Evolutionary conservation across 2,329 filamentous ascomycete genomes (phyloP).

Genomic region (Cladosporium oxysporum): DNA sequence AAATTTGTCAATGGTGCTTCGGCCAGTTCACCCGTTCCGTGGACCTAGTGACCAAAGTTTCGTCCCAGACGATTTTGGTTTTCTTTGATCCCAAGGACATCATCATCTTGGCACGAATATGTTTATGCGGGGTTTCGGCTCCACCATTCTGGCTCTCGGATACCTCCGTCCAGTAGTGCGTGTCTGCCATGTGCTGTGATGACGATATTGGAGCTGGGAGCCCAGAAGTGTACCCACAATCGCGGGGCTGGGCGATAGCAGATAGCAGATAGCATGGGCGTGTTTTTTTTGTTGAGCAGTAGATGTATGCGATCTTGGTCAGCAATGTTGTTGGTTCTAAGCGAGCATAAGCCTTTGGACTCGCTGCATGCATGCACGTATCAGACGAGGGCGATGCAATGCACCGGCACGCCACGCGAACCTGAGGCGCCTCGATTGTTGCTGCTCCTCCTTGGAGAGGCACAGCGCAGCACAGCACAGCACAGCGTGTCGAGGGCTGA

Average conservation of each 20-base stretch:
- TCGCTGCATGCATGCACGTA: background rate
- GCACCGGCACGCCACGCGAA: slow-evolving; percentile 4
- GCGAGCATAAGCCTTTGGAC: slow-evolving; percentile 4
- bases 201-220: background rate
- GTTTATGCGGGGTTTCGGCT: slow-evolving; percentile 1
- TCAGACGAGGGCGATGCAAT: background rate
- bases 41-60: background rate
- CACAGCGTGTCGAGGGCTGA: background rate
- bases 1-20: no score
- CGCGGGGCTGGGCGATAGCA: background rate
- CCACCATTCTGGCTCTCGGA: background rate
- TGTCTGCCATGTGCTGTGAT: background rate
- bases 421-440: background rate
- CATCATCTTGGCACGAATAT: background rate
- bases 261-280: background rate
- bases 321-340: background rate
- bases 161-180: background rate
- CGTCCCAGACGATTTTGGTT: background rate
- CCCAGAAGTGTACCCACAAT: background rate
- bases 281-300: background rate
- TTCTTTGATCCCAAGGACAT: background rate
- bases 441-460: background rate
- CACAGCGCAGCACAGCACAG: background rate
- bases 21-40: background rate
- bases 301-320: background rate